Base-by-base conservation (phyloP, 2,329 filamentous ascomycete species). In the Diaporthe helianthi region DNA sequence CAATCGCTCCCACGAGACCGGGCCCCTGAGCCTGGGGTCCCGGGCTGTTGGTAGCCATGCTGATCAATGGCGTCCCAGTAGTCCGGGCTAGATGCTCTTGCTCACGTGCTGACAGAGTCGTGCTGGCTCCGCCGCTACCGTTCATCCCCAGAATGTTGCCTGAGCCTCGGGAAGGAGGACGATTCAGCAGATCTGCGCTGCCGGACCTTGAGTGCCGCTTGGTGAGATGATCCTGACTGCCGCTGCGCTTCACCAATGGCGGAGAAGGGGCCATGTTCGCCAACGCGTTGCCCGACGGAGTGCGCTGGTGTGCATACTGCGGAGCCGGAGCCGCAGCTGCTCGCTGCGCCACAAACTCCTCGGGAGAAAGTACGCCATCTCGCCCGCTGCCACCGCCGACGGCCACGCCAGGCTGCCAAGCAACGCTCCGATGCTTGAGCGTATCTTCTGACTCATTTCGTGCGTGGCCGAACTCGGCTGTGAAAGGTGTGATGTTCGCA, bases 11-110 rank as follows among this genome's bases (percentile, higher is more conserved):
- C 8, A 97, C 89, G 1, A 97, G 83, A 0, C 91, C 90, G 26
- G 82, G 81, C 0, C 87, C 87, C 38, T 85, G 77, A 12, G 84
- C 80, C 66, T 83, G 82, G 52, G 82, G 80, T 70, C 67, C 68
- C 15, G 85, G 86, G 72, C 83, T 82, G 63, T 67, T 72, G 10
- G 86, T 86, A 5, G 86, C 86, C 77, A 97, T 83, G 69, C 87
- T 89, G 74, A 97, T 87, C 61, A 97, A 83, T 0, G 94, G 92
- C 0, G 89, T 90, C 1, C 92, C 92, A 0, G 93, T 97, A 74
- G 93, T 85, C 46, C 92, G 89, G 12, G 94, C 92, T n/a, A 97
- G 87, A 73, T 97, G 91, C 79, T 97, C 93, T 78, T 97, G 94
- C 79, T 97, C 94, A 19, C 92, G 89, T 22, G 94, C 94, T 24